Conservation (phyloP, 2,329 filamentous ascomycete genomes). For the Metarhizium rileyi region DNA sequence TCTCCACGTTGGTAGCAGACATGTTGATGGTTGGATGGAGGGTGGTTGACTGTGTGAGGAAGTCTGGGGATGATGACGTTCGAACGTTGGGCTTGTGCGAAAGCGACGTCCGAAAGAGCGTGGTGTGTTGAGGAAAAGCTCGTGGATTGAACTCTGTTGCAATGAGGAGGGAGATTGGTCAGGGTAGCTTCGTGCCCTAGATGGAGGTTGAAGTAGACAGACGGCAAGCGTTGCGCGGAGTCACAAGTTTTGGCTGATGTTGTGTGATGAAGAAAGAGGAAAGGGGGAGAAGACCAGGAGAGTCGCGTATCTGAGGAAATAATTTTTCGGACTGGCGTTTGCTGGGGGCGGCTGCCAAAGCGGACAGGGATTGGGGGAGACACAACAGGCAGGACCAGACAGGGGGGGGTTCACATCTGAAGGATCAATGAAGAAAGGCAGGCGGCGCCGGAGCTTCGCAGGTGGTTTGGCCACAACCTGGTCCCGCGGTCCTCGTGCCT, state of each 20-base stretch:
- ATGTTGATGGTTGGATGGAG: constrained; percentile 52
- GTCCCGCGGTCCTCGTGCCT: too few species aligned
- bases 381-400: constrained; percentile 1
- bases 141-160: constrained; percentile 58
- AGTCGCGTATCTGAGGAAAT: constrained; percentile 27
- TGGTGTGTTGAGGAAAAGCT: constrained; percentile 21
- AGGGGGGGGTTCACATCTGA: background rate
- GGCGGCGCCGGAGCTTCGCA: background rate
- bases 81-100: constrained; percentile 24
- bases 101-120: constrained; percentile 35
- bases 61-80: constrained; percentile 25
- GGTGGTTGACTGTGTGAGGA: constrained; percentile 38
- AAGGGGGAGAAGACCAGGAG: constrained; percentile 17
- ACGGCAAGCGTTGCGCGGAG: constrained; percentile 38
- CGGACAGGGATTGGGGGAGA: constrained; percentile 3
- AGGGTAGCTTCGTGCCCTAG: constrained; percentile 93
- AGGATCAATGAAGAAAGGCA: too few species aligned
- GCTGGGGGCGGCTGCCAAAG: constrained; percentile 4
- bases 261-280: constrained; percentile 32
- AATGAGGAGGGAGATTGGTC: constrained; percentile 45
- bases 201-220: constrained; percentile 36
- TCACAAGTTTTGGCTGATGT: constrained; percentile 34
- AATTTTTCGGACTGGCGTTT: constrained; percentile 24
- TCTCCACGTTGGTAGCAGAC: constrained; percentile 63
- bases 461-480: too few species aligned